Evolutionary conservation across 1,284 basidiomycete species (phyloP), one percentile per base, ranked within the genome.

Genomic region (Taiwanofungus camphoratus): DNA sequence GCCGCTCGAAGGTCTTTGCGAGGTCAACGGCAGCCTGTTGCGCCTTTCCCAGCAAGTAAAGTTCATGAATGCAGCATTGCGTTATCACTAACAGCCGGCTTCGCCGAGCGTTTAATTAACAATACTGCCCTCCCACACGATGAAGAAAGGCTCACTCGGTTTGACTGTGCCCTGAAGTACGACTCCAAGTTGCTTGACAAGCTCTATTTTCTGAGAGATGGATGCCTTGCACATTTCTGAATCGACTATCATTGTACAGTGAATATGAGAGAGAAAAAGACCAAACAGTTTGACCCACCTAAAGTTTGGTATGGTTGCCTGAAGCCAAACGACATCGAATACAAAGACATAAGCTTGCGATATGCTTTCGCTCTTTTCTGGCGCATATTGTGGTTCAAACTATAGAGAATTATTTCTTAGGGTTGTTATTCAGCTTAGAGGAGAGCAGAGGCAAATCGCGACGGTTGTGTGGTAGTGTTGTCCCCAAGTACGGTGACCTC

Each of bases 351-450:
- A 37, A 93, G 83, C 60, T 92, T 91, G 57, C 85, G 81, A 66
- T 95, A 95, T 1, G 82, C 77, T 67, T 97, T 97, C 35, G 92
- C 88, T 60, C 93, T 75, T 66, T 91, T 94, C 68, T 94, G 90
- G 47, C 92, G 74, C 93, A 97, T 97, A 26, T 46, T 62, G 48
- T 22, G 18, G n/a, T n/a, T n/a, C n/a, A n/a, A n/a, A n/a, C n/a
- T n/a, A n/a, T n/a, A n/a, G n/a, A n/a, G n/a, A n/a, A n/a, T n/a
- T n/a, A n/a, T 5, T 3, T 9, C 31, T 33, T 16, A n/a, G 9
- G 7, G 7, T 18, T 33, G 7, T 33, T 7, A 33, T n/a, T n/a
- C n/a, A 33, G 31, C 31, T 42, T 44, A 21, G 16, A 29, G 44
- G 32, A 36, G 20, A 38, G 12, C 35, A 34, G 33, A 21, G 18